phyloP scores from a whole-genome alignment of 2,329 filamentous ascomycete genomes.

The Microcyclosporella mali region DNA sequence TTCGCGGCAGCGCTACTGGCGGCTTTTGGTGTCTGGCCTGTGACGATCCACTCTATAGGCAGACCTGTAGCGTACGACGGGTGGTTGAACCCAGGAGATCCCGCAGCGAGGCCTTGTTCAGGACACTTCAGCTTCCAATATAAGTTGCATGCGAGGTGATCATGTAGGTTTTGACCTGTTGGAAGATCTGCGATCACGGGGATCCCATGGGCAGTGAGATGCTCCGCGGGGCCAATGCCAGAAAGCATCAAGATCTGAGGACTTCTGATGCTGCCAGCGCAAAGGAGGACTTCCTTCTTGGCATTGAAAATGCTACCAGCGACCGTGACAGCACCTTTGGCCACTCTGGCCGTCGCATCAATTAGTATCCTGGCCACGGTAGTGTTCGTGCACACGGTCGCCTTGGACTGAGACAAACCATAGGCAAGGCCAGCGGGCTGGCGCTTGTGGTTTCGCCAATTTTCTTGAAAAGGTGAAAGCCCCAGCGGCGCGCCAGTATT shows the following conservation, averaged over 20 bases:
- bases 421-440: constrained; percentile 1
- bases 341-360: constrained; percentile 35
- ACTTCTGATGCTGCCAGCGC: constrained; percentile 46
- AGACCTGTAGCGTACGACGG: constrained; percentile 4
- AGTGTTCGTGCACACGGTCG: constrained; percentile 47
- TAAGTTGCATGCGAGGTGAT: constrained; percentile 2
- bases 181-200: constrained; percentile 41
- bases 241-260: constrained; percentile 50
- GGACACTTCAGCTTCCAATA: constrained; percentile 15
- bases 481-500: constrained; percentile 1
- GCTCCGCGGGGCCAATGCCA: constrained; percentile 44
- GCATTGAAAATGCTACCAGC: constrained; percentile 13
- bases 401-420: neutral
- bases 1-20: neutral
- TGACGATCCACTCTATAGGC: constrained; percentile 5
- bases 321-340: constrained; percentile 40
- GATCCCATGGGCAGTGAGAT: constrained; percentile 38
- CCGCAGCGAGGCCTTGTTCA: constrained; percentile 13
- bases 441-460: constrained; percentile 2
- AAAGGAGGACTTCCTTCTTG: constrained; percentile 22
- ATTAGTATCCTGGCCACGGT: constrained; percentile 46
- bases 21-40: neutral
- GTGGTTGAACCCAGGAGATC: constrained; percentile 3
- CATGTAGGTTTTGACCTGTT: constrained; percentile 42
- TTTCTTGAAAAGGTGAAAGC: constrained; percentile 1